phyloP scores from a whole-genome alignment of 345 rosid species.

The Lenwebbia sp. region DNA sequence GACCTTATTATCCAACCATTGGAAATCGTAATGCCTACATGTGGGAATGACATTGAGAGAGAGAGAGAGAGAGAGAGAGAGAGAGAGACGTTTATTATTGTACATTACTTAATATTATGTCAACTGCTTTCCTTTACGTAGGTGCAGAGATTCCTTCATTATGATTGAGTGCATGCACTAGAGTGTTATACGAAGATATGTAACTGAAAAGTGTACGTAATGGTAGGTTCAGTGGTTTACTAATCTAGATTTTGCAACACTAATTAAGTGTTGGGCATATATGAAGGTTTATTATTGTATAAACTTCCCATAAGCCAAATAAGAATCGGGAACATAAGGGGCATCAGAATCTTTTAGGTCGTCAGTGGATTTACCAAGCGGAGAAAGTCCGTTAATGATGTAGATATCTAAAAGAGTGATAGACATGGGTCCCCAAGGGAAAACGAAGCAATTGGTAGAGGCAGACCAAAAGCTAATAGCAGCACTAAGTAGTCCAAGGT shows the following conservation, averaged over 20 bases:
- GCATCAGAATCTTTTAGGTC: too few relatives aligned
- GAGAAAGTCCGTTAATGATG: too few relatives aligned
- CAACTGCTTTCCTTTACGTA: neutral
- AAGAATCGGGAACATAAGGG: too few relatives aligned
- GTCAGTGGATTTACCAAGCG: too few relatives aligned
- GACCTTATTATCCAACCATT: conserved; percentile 15
- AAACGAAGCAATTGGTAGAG: too few relatives aligned
- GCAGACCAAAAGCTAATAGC: too few relatives aligned
- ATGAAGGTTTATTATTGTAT: too few relatives aligned
- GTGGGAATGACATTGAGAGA: neutral
- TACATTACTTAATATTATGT: neutral
- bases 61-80: neutral
- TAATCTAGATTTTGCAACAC: neutral
- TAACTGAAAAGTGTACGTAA: neutral
- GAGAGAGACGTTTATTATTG: neutral
- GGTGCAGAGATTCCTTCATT: neutral
- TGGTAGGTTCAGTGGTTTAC: neutral
- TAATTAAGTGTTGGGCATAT: neutral
- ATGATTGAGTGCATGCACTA: neutral
- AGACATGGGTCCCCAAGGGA: too few relatives aligned
- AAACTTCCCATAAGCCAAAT: too few relatives aligned
- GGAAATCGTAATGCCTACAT: conserved; percentile 1
- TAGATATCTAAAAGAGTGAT: too few relatives aligned
- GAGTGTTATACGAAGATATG: neutral
- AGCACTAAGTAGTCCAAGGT: too few relatives aligned